A percentile compares a stretch with the other conserved stretches of the same genome.
Conservation (phyloP, 331 rosid genomes). For the Ulmus americana region DNA sequence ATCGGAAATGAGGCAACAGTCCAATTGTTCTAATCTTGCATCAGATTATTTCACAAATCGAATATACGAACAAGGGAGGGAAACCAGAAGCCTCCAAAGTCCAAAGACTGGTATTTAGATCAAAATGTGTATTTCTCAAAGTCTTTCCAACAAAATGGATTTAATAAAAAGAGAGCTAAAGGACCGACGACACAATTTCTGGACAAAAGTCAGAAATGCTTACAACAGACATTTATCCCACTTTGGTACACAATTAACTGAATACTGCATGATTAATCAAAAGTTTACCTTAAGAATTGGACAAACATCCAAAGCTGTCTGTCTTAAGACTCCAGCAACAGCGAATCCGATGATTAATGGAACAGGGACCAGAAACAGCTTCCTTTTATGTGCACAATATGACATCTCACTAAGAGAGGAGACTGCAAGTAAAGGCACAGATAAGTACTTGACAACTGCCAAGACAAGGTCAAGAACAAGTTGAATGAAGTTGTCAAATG, state of each 20-base stretch:
- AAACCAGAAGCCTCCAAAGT: too few relatives aligned
- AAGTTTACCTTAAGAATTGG: slow-evolving; percentile 62
- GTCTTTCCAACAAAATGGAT: neutral
- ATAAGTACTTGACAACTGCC: slow-evolving; percentile 61
- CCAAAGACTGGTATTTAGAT: slow-evolving; percentile 5
- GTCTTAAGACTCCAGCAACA: slow-evolving; percentile 58
- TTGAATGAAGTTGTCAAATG: slow-evolving; percentile 60
- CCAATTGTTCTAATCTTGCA: slow-evolving; percentile 2
- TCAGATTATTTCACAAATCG: neutral
- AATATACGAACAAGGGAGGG: neutral
- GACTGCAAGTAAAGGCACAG: slow-evolving; percentile 52
- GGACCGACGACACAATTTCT: slow-evolving; percentile 7
- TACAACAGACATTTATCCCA: too few relatives aligned
- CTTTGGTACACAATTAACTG: slow-evolving; percentile 3
- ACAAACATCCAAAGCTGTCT: slow-evolving; percentile 53
- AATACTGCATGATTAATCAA: slow-evolving; percentile 6
- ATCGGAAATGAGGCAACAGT: neutral
- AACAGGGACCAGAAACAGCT: slow-evolving; percentile 58
- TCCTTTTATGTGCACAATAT: slow-evolving; percentile 73
- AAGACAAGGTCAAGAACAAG: slow-evolving; percentile 57
- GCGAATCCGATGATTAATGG: slow-evolving; percentile 61
- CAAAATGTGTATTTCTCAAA: slow-evolving; percentile 3
- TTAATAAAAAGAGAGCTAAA: neutral
- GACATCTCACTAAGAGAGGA: slow-evolving; percentile 84
- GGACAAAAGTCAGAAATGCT: slow-evolving; percentile 4